Conservation (phyloP, 106 monocot genomes). For the Gastrodia elata region DNA sequence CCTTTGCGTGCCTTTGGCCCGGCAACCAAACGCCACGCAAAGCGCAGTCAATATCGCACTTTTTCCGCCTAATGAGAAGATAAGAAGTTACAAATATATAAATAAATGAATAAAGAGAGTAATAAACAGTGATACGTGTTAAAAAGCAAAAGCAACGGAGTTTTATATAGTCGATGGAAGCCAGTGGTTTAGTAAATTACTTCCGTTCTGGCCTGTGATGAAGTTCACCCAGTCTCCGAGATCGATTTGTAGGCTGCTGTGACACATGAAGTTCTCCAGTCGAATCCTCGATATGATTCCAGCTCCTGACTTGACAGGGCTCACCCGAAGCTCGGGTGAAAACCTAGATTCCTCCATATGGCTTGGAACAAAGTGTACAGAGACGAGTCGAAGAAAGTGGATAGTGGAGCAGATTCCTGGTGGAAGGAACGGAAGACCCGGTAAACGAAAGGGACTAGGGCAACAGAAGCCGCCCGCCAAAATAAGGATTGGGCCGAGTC, state of each 20-base stretch:
- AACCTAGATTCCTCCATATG: conserved; percentile 28
- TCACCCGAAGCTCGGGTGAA: conserved; percentile 7
- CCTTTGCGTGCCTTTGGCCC: conserved; percentile 80
- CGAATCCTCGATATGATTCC: conserved; percentile 72
- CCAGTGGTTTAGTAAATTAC: conserved; percentile 19
- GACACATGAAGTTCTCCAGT: conserved; percentile 98
- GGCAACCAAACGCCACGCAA: conserved; percentile 86
- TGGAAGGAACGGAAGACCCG: neutral
- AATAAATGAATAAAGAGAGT: neutral
- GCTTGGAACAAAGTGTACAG: neutral
- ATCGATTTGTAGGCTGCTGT: conserved; percentile 69
- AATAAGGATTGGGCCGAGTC: too few species aligned
- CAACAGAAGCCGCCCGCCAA: neutral
- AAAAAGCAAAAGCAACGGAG: neutral
- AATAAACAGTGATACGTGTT: neutral
- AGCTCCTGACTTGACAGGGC: conserved; percentile 18
- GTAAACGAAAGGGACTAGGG: neutral
- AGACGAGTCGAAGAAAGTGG: neutral
- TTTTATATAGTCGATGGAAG: neutral
- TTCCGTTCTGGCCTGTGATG: conserved; percentile 98
- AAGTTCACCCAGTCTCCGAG: conserved; percentile 85
- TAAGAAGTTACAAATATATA: too few species aligned
- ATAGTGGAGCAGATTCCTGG: neutral
- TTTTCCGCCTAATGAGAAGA: conserved; percentile 64
- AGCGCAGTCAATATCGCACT: conserved; percentile 90